Conservation (phyloP, 1,284 basidiomycete genomes). For the Sanghuangporus weigelae region DNA sequence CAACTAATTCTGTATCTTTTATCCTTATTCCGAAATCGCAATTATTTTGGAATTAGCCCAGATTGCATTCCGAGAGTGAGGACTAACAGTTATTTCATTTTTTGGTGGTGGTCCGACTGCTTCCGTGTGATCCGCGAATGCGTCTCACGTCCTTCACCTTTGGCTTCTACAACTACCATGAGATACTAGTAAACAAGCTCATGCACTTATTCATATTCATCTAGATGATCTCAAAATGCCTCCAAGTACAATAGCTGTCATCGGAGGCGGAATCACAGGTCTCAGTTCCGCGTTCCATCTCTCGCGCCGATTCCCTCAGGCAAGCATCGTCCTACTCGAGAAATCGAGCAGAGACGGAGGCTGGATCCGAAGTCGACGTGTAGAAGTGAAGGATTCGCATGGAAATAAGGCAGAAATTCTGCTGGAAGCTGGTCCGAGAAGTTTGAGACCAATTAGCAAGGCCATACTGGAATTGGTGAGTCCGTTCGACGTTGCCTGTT, state of each 20-base stretch:
- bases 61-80: too few species aligned
- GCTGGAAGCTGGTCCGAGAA: conserved; percentile 81
- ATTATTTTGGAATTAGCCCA: too few species aligned
- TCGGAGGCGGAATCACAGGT: conserved; percentile 82
- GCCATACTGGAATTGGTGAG: conserved; percentile 77
- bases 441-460: conserved; percentile 69
- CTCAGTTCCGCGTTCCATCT: conserved; percentile 80
- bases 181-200: neutral
- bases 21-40: too few species aligned
- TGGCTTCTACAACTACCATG: neutral
- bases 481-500: conserved; percentile 17
- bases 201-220: neutral
- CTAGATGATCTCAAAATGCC: conserved; percentile 15
- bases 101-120: neutral
- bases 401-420: conserved; percentile 41
- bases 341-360: conserved; percentile 66
- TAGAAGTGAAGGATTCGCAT: conserved; percentile 37
- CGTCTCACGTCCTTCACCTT: neutral
- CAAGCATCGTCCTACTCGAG: conserved; percentile 68
- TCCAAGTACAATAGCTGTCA: conserved; percentile 50
- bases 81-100: too few species aligned
- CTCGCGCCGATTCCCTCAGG: conserved; percentile 54
- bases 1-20: too few species aligned
- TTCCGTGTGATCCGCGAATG: neutral
- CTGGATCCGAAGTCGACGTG: conserved; percentile 70